Evolutionary conservation across 1,139 yeast genomes (phyloP).

Genomic region (Petasospora fabianii): DNA sequence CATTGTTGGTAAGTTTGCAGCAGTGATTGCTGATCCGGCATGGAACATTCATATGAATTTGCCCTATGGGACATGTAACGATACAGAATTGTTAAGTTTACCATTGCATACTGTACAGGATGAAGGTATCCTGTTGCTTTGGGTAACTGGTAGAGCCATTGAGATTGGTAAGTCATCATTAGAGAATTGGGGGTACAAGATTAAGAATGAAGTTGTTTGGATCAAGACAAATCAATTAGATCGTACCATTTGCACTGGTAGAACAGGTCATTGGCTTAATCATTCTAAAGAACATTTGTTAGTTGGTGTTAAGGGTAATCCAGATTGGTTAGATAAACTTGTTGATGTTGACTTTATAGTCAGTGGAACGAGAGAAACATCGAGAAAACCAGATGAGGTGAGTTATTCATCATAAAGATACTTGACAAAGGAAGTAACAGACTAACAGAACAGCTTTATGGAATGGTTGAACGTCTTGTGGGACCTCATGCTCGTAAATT

Average conservation of each 20-base stretch:
- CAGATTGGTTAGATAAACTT: slow-evolving; percentile 63
- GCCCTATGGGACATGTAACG: slow-evolving; percentile 76
- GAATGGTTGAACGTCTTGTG: slow-evolving; percentile 78
- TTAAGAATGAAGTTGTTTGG: slow-evolving; percentile 84
- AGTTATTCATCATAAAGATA: slow-evolving; percentile 3
- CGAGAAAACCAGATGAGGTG: slow-evolving; percentile 83
- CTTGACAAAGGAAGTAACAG: neutral
- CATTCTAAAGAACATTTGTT: slow-evolving; percentile 90
- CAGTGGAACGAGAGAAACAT: slow-evolving; percentile 81
- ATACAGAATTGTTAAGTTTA: slow-evolving; percentile 62
- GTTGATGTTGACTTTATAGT: slow-evolving; percentile 76
- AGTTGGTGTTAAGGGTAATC: slow-evolving; percentile 80
- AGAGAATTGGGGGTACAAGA: slow-evolving; percentile 74
- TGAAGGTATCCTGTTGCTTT: slow-evolving; percentile 77
- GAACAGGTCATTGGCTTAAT: slow-evolving; percentile 96
- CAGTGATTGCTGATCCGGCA: slow-evolving; percentile 85
- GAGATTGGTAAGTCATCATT: slow-evolving; percentile 82
- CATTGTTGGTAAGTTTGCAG: slow-evolving; percentile 79
- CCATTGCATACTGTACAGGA: slow-evolving; percentile 69
- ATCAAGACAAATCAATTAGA: slow-evolving; percentile 83
- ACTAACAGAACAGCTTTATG: slow-evolving; percentile 43
- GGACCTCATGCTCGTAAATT: slow-evolving; percentile 74
- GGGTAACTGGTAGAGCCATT: slow-evolving; percentile 95
- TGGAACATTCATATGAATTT: slow-evolving; percentile 84
- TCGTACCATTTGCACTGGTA: slow-evolving; percentile 87